Conservation (phyloP, 176 grass and related monocot species). For the Triticum dicoccoides region DNA sequence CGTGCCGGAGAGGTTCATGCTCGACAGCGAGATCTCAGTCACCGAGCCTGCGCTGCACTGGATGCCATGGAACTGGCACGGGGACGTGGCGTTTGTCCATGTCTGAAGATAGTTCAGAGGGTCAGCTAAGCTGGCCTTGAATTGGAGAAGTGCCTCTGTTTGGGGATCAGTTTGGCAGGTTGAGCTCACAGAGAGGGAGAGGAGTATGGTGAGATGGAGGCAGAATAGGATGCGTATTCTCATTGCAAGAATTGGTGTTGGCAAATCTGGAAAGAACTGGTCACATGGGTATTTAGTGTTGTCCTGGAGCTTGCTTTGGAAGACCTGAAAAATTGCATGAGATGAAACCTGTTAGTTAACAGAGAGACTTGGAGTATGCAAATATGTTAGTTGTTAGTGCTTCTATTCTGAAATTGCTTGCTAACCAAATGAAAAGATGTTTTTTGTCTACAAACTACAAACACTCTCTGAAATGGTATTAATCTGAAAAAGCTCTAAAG, state of each 20-base stretch:
- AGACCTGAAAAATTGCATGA: slow-evolving; percentile 23
- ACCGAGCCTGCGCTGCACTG: slow-evolving; percentile 42
- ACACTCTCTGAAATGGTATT: background rate
- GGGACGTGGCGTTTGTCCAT: slow-evolving; percentile 51
- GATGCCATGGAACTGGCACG: slow-evolving; percentile 61
- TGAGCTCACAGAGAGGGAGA: slow-evolving; percentile 29
- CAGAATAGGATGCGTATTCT: slow-evolving; percentile 21
- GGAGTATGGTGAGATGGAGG: slow-evolving; percentile 42
- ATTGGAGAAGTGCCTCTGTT: slow-evolving; percentile 57
- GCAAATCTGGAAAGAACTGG: slow-evolving; percentile 14
- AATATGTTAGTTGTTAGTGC: no score
- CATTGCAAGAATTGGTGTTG: slow-evolving; percentile 26
- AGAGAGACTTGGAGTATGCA: background rate
- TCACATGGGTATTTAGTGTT: slow-evolving; percentile 17
- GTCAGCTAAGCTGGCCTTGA: slow-evolving; percentile 59
- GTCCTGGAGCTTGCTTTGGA: background rate
- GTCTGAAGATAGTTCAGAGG: slow-evolving; percentile 60
- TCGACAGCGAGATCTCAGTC: slow-evolving; percentile 50
- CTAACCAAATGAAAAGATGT: background rate
- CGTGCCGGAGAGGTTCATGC: slow-evolving; percentile 60
- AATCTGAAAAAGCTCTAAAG: background rate
- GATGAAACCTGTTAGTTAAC: slow-evolving; percentile 1
- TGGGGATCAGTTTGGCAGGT: slow-evolving; percentile 41
- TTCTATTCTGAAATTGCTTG: no score
- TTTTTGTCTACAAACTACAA: background rate